A percentile compares a stretch with the other conserved stretches of the same genome.
phyloP scores from a whole-genome alignment of 2,329 filamentous ascomycete genomes.

The Arthrobotrys sinensis region DNA sequence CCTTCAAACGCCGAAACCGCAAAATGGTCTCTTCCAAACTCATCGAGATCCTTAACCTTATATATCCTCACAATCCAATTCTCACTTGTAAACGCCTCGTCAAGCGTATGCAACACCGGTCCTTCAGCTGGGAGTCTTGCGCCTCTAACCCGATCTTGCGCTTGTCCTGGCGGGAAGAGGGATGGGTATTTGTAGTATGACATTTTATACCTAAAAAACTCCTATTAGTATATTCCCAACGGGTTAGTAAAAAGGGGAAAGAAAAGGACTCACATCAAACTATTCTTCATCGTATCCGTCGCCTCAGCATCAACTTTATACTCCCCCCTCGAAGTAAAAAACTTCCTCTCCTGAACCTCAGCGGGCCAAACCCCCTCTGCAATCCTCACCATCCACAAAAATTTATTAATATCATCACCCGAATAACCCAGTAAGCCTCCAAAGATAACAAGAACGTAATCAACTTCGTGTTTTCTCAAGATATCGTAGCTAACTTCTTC shows the following conservation, averaged over 20 bases:
- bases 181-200: slow-evolving; percentile 97
- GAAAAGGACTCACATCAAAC: slow-evolving; percentile 73
- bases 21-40: slow-evolving; percentile 89
- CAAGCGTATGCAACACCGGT: slow-evolving; percentile 87
- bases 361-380: slow-evolving; percentile 99
- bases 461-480: slow-evolving; percentile 97
- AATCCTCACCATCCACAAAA: slow-evolving; percentile 99
- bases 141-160: slow-evolving; percentile 88
- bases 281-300: slow-evolving; percentile 98
- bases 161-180: slow-evolving; percentile 93
- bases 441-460: slow-evolving; percentile 98
- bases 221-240: neutral
- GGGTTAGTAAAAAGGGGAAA: neutral
- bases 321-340: slow-evolving; percentile 93
- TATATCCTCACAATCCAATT: slow-evolving; percentile 99
- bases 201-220: slow-evolving; percentile 91
- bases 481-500: slow-evolving; percentile 99
- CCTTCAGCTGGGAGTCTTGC: slow-evolving; percentile 84
- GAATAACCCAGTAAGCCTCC: slow-evolving; percentile 96
- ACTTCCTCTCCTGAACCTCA: slow-evolving; percentile 96
- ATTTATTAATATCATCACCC: slow-evolving; percentile 99
- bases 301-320: slow-evolving; percentile 95
- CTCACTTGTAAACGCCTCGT: slow-evolving; percentile 98
- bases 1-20: slow-evolving; percentile 73
- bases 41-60: slow-evolving; percentile 99